Conservation (phyloP, 257 asterid genomes). For the Lycium barbarum region DNA sequence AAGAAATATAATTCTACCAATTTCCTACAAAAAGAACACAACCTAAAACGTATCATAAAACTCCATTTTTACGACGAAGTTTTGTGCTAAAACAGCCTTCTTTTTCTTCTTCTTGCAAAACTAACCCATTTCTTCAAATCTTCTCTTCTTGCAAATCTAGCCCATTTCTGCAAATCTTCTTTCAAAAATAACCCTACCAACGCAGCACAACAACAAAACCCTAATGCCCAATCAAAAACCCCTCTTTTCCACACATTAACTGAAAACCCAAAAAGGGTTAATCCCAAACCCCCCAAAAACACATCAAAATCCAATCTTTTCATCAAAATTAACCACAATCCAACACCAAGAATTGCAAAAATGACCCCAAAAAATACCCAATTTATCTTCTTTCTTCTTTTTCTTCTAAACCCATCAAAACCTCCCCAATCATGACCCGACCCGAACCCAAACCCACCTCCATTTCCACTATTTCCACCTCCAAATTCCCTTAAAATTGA, state of each 20-base stretch:
- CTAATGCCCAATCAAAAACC: conserved; percentile 63
- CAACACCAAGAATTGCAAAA: conserved; percentile 44
- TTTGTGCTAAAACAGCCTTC: not conserved
- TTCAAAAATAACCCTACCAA: conserved; percentile 54
- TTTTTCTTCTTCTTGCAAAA: conserved; percentile 27
- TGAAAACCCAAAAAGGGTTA: conserved; percentile 64
- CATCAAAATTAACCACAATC: conserved; percentile 53
- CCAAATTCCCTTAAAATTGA: conserved; percentile 63
- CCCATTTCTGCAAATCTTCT: conserved; percentile 44
- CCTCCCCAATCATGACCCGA: conserved; percentile 56
- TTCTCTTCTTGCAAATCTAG: conserved; percentile 39
- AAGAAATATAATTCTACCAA: not conserved
- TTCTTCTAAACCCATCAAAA: conserved; percentile 64
- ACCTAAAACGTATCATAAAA: not conserved
- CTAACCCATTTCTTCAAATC: conserved; percentile 43
- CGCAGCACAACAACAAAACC: conserved; percentile 77
- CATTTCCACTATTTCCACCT: conserved; percentile 58
- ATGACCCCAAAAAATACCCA: conserved; percentile 49
- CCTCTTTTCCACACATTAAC: conserved; percentile 64
- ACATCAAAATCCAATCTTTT: conserved; percentile 50
- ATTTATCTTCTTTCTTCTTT: conserved; percentile 42
- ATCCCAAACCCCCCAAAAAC: conserved; percentile 50
- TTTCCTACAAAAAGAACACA: conserved; percentile 17
- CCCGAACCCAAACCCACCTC: conserved; percentile 51
- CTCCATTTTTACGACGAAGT: not conserved